Percentiles rank a stretch among this genome's conserved stretches.
Conservation (phyloP, 805 yeast genomes). For the Saccharomyces mikatae region DNA sequence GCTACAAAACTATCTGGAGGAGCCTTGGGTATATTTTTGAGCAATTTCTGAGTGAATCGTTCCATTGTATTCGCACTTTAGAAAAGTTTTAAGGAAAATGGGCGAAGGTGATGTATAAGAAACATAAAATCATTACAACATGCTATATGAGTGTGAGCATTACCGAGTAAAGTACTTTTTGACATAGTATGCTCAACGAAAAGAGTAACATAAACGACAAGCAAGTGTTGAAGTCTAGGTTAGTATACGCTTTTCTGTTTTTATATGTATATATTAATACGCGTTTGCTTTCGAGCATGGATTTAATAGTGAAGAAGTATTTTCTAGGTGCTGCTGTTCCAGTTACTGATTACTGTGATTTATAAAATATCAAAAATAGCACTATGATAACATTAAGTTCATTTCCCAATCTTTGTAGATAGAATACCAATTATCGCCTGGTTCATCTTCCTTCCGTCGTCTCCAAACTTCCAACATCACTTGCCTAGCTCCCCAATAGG, state of each 20-base stretch:
- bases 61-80: too few relatives aligned
- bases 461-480: conserved; percentile 84
- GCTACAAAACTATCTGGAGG: too few relatives aligned
- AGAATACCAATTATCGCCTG: conserved; percentile 65
- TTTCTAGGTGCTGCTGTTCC: neutral
- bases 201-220: too few relatives aligned
- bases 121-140: too few relatives aligned
- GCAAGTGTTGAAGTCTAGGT: neutral
- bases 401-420: conserved; percentile 80
- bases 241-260: neutral
- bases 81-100: too few relatives aligned
- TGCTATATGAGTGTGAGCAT: too few relatives aligned
- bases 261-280: neutral
- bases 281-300: too few relatives aligned
- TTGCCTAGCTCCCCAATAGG: conserved; percentile 80
- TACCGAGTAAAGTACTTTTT: too few relatives aligned
- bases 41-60: too few relatives aligned
- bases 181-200: too few relatives aligned
- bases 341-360: neutral
- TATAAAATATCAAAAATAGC: neutral
- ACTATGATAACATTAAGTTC: conserved; percentile 56
- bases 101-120: too few relatives aligned
- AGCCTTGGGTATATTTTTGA: too few relatives aligned
- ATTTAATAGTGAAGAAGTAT: neutral
- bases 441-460: conserved; percentile 51